Evolutionary conservation across 768 basidiomycete genomes (phyloP), one percentile per base, ranked within the genome.

Genomic region (Pleurotus pulmonarius): DNA sequence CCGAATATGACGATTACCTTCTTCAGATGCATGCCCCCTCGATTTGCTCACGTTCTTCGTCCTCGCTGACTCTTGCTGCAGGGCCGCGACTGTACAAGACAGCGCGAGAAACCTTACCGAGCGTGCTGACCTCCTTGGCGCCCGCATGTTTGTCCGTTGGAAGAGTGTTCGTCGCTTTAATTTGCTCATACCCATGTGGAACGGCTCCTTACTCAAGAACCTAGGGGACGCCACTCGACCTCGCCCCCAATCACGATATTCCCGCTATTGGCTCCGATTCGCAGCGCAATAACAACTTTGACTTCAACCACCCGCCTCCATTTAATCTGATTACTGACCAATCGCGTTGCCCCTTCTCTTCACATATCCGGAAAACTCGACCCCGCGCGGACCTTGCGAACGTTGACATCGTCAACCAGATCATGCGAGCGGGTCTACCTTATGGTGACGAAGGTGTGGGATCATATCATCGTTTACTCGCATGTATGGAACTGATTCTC

Each of bases 371-470:
- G 24, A 70, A 70, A 60, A 67, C 64, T 7, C 57, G 52, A 18
- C 70, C 67, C 9, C 70, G 69, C 5, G 64, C 65, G 38, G 60
- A 63, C 55, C 58, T 64, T 63, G 41, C 25, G 38, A n/a, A 58
- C 29, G 20, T 54, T 0, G 55, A 26, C 25, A 22, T 41, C 38
- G n/a, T 1, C 12, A 63, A 61, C 43, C 62, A 64, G 49, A 67
- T 74, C 29, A 61, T 73, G 4, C 68, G 72, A 18, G 59, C 64
- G 7, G 69, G 70, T 18, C 70, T 70, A 59, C 72, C 73, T 4
- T 75, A 72, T 48, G 73, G 74, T 2, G 58, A 58, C 0, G 59
- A 62, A 49, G 60, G 62, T 60, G 11, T 1, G 9, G 29, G 29
- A 34, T 11, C 11, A 11, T 3, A 34, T 34, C 29, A 34, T 34